Conservation (phyloP, 2,329 filamentous ascomycete species). For the Calonectria pseudoturangicola region DNA sequence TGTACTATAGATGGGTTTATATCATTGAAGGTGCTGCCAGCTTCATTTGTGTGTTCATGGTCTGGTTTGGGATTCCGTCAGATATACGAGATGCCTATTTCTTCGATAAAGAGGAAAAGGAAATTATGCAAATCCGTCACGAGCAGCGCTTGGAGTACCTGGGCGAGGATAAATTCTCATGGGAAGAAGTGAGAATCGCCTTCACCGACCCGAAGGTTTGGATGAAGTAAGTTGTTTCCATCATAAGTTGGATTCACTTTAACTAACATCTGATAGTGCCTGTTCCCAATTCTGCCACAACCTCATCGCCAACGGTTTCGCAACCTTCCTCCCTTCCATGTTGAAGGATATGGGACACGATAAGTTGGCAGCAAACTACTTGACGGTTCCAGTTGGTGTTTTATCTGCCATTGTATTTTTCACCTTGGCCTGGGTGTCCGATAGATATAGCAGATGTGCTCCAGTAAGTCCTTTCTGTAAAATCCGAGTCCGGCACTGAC, state of each 20-base stretch:
- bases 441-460: slow-evolving; percentile 60
- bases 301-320: slow-evolving; percentile 71
- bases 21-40: slow-evolving; percentile 66
- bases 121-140: slow-evolving; percentile 33
- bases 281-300: slow-evolving; percentile 69
- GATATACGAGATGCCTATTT: slow-evolving; percentile 35
- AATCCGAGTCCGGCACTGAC: neutral
- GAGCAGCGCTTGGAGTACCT: slow-evolving; percentile 60
- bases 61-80: slow-evolving; percentile 35
- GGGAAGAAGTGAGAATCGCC: slow-evolving; percentile 67
- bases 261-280: slow-evolving; percentile 50
- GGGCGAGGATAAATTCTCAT: slow-evolving; percentile 67
- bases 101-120: slow-evolving; percentile 24
- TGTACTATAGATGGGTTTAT: slow-evolving; percentile 63
- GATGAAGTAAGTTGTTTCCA: slow-evolving; percentile 56
- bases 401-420: slow-evolving; percentile 67
- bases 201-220: slow-evolving; percentile 69
- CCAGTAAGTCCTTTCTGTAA: slow-evolving; percentile 1
- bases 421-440: slow-evolving; percentile 64
- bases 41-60: slow-evolving; percentile 16
- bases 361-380: slow-evolving; percentile 67
- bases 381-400: slow-evolving; percentile 72
- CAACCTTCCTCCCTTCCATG: slow-evolving; percentile 73
- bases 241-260: neutral
- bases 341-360: slow-evolving; percentile 69